Evolutionary conservation across 306 rosid genomes (phyloP).

Genomic region (apple (Malus domestica)): DNA sequence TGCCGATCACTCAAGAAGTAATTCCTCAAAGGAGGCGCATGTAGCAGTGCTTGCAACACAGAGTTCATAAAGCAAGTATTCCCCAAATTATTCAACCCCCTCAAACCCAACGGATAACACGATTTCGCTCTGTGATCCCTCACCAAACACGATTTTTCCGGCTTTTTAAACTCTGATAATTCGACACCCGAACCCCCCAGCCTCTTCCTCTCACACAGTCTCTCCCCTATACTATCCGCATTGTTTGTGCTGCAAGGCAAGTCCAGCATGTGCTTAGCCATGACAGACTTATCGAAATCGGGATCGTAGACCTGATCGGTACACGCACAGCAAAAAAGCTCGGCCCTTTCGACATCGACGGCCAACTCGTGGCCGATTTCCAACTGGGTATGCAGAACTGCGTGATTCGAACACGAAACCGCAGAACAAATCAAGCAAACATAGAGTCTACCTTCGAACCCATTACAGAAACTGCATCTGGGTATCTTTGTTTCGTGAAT

Average conservation of each 20-base stretch:
- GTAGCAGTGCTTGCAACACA: slow-evolving; percentile 75
- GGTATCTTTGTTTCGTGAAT: slow-evolving; percentile 42
- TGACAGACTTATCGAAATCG: slow-evolving; percentile 70
- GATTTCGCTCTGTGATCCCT: slow-evolving; percentile 62
- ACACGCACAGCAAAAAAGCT: slow-evolving; percentile 72
- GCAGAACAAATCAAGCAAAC: slow-evolving; percentile 73
- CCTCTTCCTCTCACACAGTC: slow-evolving; percentile 72
- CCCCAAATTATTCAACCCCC: slow-evolving; percentile 85
- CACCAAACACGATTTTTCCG: slow-evolving; percentile 24
- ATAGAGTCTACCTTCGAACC: slow-evolving; percentile 55
- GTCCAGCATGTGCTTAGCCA: slow-evolving; percentile 55
- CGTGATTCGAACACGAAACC: slow-evolving; percentile 56
- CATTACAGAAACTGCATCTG: slow-evolving; percentile 67
- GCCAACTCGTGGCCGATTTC: slow-evolving; percentile 55
- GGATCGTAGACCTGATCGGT: slow-evolving; percentile 84
- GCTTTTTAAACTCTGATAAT: slow-evolving; percentile 36
- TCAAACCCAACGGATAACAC: slow-evolving; percentile 75
- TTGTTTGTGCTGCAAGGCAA: slow-evolving; percentile 15
- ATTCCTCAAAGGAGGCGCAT: slow-evolving; percentile 65
- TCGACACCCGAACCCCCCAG: slow-evolving; percentile 29
- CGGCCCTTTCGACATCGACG: slow-evolving; percentile 79
- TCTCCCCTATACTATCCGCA: slow-evolving; percentile 63
- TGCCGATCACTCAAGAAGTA: slow-evolving; percentile 73
- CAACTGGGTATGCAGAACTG: slow-evolving; percentile 39
- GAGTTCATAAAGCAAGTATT: slow-evolving; percentile 90